phyloP scores from a whole-genome alignment of 257 asterid genomes.

The Rauvolfia tetraphylla region DNA sequence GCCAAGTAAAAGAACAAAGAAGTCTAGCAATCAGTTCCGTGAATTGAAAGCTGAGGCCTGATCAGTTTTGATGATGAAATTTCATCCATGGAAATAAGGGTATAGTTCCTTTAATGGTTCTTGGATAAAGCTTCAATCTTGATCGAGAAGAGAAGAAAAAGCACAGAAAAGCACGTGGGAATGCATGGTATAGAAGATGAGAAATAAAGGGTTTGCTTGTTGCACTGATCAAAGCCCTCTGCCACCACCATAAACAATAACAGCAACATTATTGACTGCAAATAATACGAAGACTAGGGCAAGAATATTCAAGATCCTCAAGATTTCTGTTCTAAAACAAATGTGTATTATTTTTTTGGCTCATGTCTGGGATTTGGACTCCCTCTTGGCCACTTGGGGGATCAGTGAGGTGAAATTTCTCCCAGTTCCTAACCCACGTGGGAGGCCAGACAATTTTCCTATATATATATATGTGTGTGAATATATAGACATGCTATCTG shows the following conservation, averaged over 20 bases:
- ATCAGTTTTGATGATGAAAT: slow-evolving; percentile 2
- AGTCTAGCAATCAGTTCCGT: background rate
- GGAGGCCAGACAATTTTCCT: slow-evolving; percentile 27
- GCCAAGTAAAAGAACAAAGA: slow-evolving; percentile 6
- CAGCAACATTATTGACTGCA: background rate
- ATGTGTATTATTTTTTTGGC: background rate
- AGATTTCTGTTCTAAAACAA: background rate
- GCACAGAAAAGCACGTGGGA: background rate
- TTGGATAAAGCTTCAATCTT: background rate
- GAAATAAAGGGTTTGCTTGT: slow-evolving; percentile 6
- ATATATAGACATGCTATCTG: background rate
- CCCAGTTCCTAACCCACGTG: slow-evolving; percentile 37
- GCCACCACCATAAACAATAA: background rate
- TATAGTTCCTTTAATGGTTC: background rate
- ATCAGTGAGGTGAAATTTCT: background rate
- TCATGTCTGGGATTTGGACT: slow-evolving; percentile 6
- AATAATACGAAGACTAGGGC: background rate
- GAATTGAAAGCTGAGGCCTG: slow-evolving; percentile 1
- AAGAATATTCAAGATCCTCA: slow-evolving; percentile 2
- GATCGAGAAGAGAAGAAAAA: background rate
- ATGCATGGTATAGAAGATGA: background rate
- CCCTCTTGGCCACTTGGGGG: background rate
- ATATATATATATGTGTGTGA: background rate
- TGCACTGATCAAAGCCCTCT: background rate
- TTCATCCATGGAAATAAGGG: background rate